Conservation (phyloP, 345 rosid species). For the Eutrema heterophyllum region DNA sequence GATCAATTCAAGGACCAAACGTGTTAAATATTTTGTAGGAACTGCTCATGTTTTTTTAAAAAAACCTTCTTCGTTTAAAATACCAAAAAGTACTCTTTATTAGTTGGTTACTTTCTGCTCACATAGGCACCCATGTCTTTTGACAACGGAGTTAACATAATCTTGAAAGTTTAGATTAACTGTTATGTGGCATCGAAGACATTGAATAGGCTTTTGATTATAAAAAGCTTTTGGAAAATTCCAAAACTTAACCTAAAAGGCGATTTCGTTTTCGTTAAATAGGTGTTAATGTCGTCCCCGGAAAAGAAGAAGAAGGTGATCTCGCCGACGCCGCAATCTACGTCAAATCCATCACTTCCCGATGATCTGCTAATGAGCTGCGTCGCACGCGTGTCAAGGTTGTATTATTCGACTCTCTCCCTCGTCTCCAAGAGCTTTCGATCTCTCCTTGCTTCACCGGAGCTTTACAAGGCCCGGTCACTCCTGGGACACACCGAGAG, state of each 20-base stretch:
- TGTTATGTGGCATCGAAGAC: neutral
- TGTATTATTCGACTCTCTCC: conserved; percentile 19
- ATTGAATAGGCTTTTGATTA: neutral
- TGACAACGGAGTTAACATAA: neutral
- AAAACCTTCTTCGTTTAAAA: neutral
- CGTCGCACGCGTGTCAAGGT: conserved; percentile 51
- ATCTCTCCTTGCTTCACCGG: conserved; percentile 46
- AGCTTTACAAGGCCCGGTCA: conserved; percentile 44
- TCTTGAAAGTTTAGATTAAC: neutral
- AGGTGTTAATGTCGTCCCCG: neutral
- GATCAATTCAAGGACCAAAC: too few species aligned
- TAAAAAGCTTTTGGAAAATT: too few species aligned
- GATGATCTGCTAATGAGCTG: conserved; percentile 49
- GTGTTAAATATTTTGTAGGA: too few species aligned
- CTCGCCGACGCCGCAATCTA: neutral
- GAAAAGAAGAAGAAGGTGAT: neutral
- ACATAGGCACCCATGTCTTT: neutral
- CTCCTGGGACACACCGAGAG: conserved; percentile 18
- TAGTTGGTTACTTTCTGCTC: neutral
- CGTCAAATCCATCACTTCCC: conserved; percentile 24
- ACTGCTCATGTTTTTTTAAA: neutral
- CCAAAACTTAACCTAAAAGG: too few species aligned
- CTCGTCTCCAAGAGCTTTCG: conserved; percentile 47
- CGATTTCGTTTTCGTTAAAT: too few species aligned
- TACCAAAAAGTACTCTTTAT: neutral